These are phyloP conservation scores for Aspergillus nomiae DNA, from an alignment of 2,329 filamentous ascomycete genomes.

Conservation along the genomic window DNA sequence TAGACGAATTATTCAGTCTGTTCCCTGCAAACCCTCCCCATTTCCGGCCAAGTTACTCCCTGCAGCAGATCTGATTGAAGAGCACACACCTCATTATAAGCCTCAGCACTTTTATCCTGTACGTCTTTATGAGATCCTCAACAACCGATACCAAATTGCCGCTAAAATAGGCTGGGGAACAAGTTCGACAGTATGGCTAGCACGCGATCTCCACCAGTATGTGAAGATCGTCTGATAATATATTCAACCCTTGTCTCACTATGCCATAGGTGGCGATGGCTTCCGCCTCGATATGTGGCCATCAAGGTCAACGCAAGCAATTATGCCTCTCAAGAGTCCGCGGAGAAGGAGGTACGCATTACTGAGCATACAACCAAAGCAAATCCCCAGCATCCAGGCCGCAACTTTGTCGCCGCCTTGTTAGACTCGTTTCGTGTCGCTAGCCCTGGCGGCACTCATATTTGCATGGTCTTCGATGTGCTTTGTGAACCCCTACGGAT, in stretches of 20 bases:
- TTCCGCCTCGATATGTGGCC: conserved; percentile 31
- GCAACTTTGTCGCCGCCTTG: conserved; percentile 33
- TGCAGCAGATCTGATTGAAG: conserved; percentile 13
- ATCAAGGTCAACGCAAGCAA: conserved; percentile 38
- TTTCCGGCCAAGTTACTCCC: conserved; percentile 10
- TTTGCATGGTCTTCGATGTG: conserved; percentile 40
- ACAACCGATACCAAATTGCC: conserved; percentile 39
- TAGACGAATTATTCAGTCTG: too few relatives aligned
- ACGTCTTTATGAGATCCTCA: conserved; percentile 24
- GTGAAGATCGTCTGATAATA: conserved; percentile 10
- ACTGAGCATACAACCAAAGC: conserved; percentile 31
- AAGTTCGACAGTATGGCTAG: conserved; percentile 46
- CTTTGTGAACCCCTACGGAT: conserved; percentile 39
- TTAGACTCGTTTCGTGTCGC: conserved; percentile 37
- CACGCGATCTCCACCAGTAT: conserved; percentile 31
- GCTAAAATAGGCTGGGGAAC: conserved; percentile 44
- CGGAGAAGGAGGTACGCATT: conserved; percentile 34
- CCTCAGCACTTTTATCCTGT: conserved; percentile 19
- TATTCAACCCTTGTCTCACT: conserved; percentile 9
- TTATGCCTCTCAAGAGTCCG: conserved; percentile 19
- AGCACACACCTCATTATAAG: conserved; percentile 16
- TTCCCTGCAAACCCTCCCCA: too few relatives aligned
- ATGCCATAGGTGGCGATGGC: conserved; percentile 26
- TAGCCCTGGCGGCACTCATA: conserved; percentile 31
- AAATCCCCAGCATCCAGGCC: conserved; percentile 33